Conservation (phyloP, 2,329 filamentous ascomycete genomes). For the Tolypocladium tropicale region DNA sequence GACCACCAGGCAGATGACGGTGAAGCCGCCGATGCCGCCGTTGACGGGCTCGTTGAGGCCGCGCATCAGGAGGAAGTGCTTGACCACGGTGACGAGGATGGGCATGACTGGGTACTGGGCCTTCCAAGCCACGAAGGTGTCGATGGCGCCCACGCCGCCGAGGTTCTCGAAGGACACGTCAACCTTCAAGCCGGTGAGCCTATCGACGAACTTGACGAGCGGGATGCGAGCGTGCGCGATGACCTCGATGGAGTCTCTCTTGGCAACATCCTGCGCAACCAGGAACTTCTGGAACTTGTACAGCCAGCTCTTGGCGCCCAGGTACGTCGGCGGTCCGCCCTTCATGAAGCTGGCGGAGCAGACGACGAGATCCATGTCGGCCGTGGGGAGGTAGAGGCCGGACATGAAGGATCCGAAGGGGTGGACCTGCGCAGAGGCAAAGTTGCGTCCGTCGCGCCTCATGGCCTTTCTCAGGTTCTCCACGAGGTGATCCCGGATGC, state of each 20-base stretch:
- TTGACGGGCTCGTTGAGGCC: constrained; percentile 84
- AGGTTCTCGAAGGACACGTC: constrained; percentile 94
- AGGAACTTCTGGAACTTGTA: constrained; percentile 55
- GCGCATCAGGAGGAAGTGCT: constrained; percentile 85
- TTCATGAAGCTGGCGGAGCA: constrained; percentile 49
- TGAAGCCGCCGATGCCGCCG: constrained; percentile 88
- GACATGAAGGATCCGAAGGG: constrained; percentile 93
- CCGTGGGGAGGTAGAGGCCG: constrained; percentile 58
- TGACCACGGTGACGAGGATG: constrained; percentile 75
- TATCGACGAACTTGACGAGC: constrained; percentile 83
- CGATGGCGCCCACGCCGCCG: constrained; percentile 68
- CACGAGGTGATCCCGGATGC: constrained; percentile 63
- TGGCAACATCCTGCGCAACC: constrained; percentile 42
- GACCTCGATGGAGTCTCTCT: constrained; percentile 49
- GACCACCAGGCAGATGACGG: constrained; percentile 86
- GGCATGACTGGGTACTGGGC: constrained; percentile 73
- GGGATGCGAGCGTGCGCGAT: constrained; percentile 76
- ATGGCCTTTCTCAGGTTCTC: constrained; percentile 54
- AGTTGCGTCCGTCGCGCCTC: constrained; percentile 34
- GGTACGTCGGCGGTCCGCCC: constrained; percentile 36
- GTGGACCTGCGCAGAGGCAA: constrained; percentile 52
- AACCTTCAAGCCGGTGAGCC: constrained; percentile 66
- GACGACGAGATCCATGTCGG: constrained; percentile 90
- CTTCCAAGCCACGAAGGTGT: constrained; percentile 77
- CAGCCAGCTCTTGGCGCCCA: constrained; percentile 43